phyloP scores from a whole-genome alignment of 805 yeast species.

The Teunomyces cretensis region DNA sequence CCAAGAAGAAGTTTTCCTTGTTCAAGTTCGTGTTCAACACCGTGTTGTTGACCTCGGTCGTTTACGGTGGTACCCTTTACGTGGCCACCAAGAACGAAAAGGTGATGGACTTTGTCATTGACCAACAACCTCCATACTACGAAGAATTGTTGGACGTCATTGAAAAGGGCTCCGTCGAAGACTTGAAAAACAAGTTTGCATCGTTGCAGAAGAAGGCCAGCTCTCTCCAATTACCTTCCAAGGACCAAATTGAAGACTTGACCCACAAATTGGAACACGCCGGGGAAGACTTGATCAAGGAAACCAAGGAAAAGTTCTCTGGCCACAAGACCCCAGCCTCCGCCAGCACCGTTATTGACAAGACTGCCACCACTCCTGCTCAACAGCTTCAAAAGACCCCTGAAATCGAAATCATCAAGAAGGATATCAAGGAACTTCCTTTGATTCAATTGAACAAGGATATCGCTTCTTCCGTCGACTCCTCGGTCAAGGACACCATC shows the following conservation, averaged over 20 bases:
- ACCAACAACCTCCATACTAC: slow-evolving; percentile 42
- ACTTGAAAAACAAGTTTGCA: slow-evolving; percentile 21
- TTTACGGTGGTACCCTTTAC: slow-evolving; percentile 40
- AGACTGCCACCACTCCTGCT: slow-evolving; percentile 30
- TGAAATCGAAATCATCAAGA: slow-evolving; percentile 33
- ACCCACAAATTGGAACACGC: slow-evolving; percentile 32
- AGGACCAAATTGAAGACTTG: slow-evolving; percentile 30
- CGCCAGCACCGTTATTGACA: not conserved
- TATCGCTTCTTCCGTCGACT: slow-evolving; percentile 27
- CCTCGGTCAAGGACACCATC: slow-evolving; percentile 33
- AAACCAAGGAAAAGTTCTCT: slow-evolving; percentile 34
- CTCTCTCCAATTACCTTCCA: slow-evolving; percentile 29
- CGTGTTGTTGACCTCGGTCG: slow-evolving; percentile 24
- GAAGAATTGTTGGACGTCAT: slow-evolving; percentile 40
- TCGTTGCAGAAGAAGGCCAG: slow-evolving; percentile 16
- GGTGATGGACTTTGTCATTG: slow-evolving; percentile 45
- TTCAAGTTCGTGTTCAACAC: slow-evolving; percentile 31
- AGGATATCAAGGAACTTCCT: slow-evolving; percentile 32
- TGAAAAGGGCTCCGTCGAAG: slow-evolving; percentile 36
- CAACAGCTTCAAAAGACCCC: slow-evolving; percentile 44
- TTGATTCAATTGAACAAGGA: slow-evolving; percentile 26
- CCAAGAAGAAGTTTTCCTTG: slow-evolving; percentile 30
- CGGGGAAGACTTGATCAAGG: slow-evolving; percentile 35
- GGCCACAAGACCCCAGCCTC: not conserved
- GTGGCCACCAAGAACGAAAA: slow-evolving; percentile 43